Base-by-base conservation (phyloP, 805 yeast genomes). In the Candida yuanshanica region DNA sequence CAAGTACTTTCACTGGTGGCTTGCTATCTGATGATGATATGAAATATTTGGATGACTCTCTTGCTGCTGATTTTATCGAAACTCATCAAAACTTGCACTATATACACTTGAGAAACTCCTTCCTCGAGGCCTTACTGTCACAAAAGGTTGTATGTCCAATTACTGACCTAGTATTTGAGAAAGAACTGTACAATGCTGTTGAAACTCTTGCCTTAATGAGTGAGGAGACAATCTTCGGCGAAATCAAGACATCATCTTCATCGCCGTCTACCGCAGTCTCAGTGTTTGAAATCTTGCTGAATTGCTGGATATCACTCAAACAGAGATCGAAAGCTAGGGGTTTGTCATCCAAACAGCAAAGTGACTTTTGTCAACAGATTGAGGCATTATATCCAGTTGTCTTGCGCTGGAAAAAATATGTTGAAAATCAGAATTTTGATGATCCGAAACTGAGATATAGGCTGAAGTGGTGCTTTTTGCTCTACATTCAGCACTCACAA, bases 381-480 rank as follows among this genome's bases (percentile, higher is more conserved):
- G 34, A 31, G 9, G 10, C 16, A 18, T 18, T 79, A 0, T 62
- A 63, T 7, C 68, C 63, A 18, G 66, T 77, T 41, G 55, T 81
- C 5, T 51, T 58, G 3, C 64, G 69, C 33, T 83, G 90, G 90
- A 43, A 57, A 2, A 40, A 47, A 1, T 36, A 33, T 21, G 58
- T 47, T 8, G 42, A 47, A 2, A 17, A 37, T 10, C 9, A 29
- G 16, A 23, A 50, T 46, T 29, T 50, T 12, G 18, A 36, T 10
- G 29, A 40, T 1, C 20, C 27, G 5, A 27, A 27, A 0, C 13
- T 51, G 3, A 22, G 31, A 38, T 50, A 70, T 9, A 60, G 80
- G 18, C 64, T 62, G 34, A 53, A 58, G 7, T 82, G 88, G 88
- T 60, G 69, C 0, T 54, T 64, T 12, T 59, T 76, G 8, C 59